Percentiles rank a stretch among this genome's conserved stretches.
Evolutionary conservation across 2,329 filamentous ascomycete species (phyloP).

Genomic region (Monilinia vaccinii-corymbosi): DNA sequence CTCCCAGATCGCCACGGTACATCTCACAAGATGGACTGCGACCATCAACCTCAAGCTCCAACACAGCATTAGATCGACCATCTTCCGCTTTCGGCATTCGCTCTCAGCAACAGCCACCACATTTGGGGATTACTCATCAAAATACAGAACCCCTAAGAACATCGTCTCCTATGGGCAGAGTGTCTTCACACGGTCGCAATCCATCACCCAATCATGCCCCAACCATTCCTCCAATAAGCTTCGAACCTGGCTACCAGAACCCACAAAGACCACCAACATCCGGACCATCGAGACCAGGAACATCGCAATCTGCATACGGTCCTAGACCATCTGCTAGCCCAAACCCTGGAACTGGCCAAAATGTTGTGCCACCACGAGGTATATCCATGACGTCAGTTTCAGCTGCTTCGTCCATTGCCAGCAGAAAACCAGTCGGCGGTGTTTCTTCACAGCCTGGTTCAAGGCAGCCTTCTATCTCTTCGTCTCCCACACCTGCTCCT

Average conservation of each 20-base stretch:
- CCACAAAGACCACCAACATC: slow-evolving; percentile 9
- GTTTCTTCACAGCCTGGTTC: slow-evolving; percentile 5
- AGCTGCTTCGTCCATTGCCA: not conserved
- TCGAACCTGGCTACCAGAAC: slow-evolving; percentile 10
- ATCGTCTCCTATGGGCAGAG: slow-evolving; percentile 39
- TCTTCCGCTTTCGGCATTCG: slow-evolving; percentile 42
- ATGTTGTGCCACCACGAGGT: slow-evolving; percentile 17
- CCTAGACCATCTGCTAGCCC: not conserved
- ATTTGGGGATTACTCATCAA: slow-evolving; percentile 10
- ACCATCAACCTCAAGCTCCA: slow-evolving; percentile 33
- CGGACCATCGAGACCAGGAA: slow-evolving; percentile 1
- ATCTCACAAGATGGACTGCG: slow-evolving; percentile 33
- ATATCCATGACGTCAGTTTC: slow-evolving; percentile 16
- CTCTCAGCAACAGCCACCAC: slow-evolving; percentile 25
- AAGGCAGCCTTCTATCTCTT: slow-evolving; percentile 10
- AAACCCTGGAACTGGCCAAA: slow-evolving; percentile 9
- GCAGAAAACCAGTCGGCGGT: not conserved
- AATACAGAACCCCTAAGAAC: slow-evolving; percentile 29
- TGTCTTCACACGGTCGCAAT: slow-evolving; percentile 33
- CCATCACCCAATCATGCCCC: not conserved
- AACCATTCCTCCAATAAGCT: slow-evolving; percentile 6
- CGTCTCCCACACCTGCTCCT: slow-evolving; percentile 12
- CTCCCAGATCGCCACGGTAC: slow-evolving; percentile 30
- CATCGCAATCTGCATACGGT: slow-evolving; percentile 1
- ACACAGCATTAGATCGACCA: slow-evolving; percentile 31